phyloP scores from a whole-genome alignment of 129 eudicot species.

The Erigeron canadensis region DNA sequence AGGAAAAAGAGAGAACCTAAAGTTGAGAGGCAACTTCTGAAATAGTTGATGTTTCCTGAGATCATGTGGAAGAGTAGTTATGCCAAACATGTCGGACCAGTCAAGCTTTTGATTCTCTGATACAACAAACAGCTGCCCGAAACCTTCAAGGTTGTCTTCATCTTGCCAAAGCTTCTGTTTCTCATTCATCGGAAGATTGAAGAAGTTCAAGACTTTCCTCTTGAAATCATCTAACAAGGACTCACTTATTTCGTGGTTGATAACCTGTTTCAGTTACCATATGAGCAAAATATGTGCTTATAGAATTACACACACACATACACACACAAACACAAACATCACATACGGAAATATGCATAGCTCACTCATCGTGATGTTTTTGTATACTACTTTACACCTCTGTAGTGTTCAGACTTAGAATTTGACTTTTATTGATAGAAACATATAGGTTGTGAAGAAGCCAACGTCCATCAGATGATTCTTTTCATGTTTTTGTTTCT shows the following conservation, averaged over 20 bases:
- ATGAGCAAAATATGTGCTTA: not conserved
- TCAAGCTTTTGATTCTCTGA: conserved; percentile 82
- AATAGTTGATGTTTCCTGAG: conserved; percentile 46
- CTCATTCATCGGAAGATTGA: conserved; percentile 47
- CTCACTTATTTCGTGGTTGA: conserved; percentile 56
- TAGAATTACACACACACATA: not conserved
- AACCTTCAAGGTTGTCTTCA: conserved; percentile 62
- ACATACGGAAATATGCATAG: too few relatives aligned
- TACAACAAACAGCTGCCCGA: conserved; percentile 70
- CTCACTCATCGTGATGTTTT: too few relatives aligned
- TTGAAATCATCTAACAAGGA: conserved; percentile 50
- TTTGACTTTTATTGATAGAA: too few relatives aligned
- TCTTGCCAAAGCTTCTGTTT: conserved; percentile 58
- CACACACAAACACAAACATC: not conserved
- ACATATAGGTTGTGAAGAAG: too few relatives aligned
- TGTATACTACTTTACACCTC: too few relatives aligned
- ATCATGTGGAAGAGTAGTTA: conserved; percentile 53
- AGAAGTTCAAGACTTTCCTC: conserved; percentile 39
- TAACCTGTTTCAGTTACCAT: conserved; percentile 38
- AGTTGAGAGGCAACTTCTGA: conserved; percentile 43
- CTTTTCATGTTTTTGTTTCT: too few relatives aligned
- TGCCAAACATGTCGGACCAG: conserved; percentile 76
- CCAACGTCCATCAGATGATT: too few relatives aligned
- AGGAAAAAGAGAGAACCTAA: conserved; percentile 43
- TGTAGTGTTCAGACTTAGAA: too few relatives aligned